Base-by-base conservation (phyloP, 805 yeast species). In the Myxozyma neglecta region DNA sequence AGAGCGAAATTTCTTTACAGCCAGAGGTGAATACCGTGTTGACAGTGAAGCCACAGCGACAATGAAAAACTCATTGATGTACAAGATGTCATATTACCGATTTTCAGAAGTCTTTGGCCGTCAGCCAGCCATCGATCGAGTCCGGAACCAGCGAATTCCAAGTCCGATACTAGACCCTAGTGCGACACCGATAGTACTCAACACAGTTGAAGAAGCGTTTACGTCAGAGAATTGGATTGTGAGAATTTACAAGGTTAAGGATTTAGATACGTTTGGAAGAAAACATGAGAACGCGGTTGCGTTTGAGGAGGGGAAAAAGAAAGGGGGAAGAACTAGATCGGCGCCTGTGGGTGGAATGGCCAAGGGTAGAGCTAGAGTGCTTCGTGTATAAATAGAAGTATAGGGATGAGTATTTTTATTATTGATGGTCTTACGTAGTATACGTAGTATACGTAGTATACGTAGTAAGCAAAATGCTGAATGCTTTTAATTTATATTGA, bases 181-280 rank as follows among this genome's bases (percentile, higher is more conserved):
- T 1, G 73, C 76, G 1, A 71, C 72, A 55, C 79, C 83, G 47
- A 81, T 81, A 39, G 80, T 83, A 45, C 80, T 93, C 70, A 87
- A 87, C 72, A 86, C 86, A 56, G 80, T 93, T 45, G 98, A 94
- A 70, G 99, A 94, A 80, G 99, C 87, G 0, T 94, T 87, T 78
- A 94, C 99, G 1, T 81, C 93, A 51, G 96, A 91, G 73, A 96
- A 94, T 80, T 96, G 97, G 97, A 83, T 94, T 69, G 97, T 94
- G 18, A 85, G 99, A 77, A 83, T 94, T 64, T 94, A 90, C 79
- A 89, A 90, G 80, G 89, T 94, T 68, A 94, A 91, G 76, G 93
- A 90, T 63, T 80, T 82, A 61, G 99, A 94, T 75, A 84, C 83
- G 63, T 84, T 89, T 68, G 99, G 98, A 53, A 85, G 99, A 75